phyloP scores from a whole-genome alignment of 2,329 filamentous ascomycete species.

The Plectosphaerella sp. region DNA sequence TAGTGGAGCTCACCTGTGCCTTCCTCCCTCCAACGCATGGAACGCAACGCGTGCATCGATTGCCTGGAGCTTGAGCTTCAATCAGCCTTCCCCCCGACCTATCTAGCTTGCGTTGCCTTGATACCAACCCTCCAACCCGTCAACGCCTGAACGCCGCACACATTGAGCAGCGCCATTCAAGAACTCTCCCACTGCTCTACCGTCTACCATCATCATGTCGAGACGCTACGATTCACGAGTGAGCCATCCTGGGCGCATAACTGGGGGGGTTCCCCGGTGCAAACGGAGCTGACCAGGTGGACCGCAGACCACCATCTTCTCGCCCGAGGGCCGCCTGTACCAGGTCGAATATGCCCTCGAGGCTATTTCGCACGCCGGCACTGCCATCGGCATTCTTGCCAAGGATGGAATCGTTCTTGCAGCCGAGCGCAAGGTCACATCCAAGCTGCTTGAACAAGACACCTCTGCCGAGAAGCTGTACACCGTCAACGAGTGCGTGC shows the following conservation, averaged over 20 bases:
- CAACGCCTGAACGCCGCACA: not conserved
- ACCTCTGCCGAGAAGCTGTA: conserved; percentile 99
- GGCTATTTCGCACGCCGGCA: conserved; percentile 97
- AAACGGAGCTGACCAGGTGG: not conserved
- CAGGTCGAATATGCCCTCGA: conserved; percentile 99
- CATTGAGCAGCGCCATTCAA: not conserved
- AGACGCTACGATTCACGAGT: conserved; percentile 97
- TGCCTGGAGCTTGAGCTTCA: conserved; percentile 13
- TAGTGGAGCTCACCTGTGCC: not conserved
- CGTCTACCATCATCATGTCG: conserved; percentile 61
- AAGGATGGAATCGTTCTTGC: conserved; percentile 98
- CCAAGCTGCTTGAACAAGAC: conserved; percentile 98
- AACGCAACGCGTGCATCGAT: conserved; percentile 15
- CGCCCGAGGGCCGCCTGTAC: conserved; percentile 94
- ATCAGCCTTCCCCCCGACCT: conserved; percentile 5
- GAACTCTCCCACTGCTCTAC: not conserved
- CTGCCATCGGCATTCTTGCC: conserved; percentile 91
- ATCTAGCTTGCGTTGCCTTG: conserved; percentile 4
- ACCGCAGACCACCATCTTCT: conserved; percentile 95
- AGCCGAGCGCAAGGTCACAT: conserved; percentile 97
- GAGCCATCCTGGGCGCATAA: conserved; percentile 27
- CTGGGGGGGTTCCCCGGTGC: conserved; percentile 15
- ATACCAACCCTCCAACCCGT: not conserved
- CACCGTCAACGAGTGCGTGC: conserved; percentile 88
- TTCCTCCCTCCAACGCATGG: not conserved